Base-by-base conservation (phyloP, 495 filamentous ascomycete species). In the Friedmanniomyces simplex region DNA sequence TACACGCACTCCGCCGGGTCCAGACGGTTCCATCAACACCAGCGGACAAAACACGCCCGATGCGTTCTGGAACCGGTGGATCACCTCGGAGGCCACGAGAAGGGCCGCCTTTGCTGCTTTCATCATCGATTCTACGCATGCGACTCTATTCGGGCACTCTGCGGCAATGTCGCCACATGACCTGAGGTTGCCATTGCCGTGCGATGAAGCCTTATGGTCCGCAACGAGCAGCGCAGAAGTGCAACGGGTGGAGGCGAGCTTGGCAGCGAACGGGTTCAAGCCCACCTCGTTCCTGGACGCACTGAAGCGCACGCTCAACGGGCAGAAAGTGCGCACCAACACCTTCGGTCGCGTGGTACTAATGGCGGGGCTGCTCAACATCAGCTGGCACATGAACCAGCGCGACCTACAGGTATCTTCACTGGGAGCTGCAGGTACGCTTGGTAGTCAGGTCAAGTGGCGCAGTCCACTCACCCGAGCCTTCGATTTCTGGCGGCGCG, bases 301-400 rank as follows among this genome's bases (percentile, higher is more conserved):
- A 2, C 76, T 98, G 45, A 96, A 95, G 70, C 82, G 85, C 55
- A 96, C 91, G 0, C 75, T 98, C 14, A 94, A 90, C 59, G 84
- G 83, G 18, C 85, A 96, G 54, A 81, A 81, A 43, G 93, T 98
- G 22, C 81, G 86, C 57, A 98, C 93, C 2, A 96, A 96, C 67
- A 82, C 88, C 6, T 98, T 97, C 69, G 93, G 93, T 4, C 82
- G 93, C n/a, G 93, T 84, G 2, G 91, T 96, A 51, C 77, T 98
- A 51, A 96, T 98, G 89, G 87, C 91, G 16, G 93, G 93, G 1
- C 69, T 98, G 52, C 76, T 98, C 24, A 95, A 88, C 63, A 89
- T 97, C 36, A 90, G 85, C 71, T 97, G 90, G 89, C 93, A 97
- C 71, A 89, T 97, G 82, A 95, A 96, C 70, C 91, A 97, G 70